Evolutionary conservation across 1,284 basidiomycete genomes (phyloP).

Genomic region (Ustilago esculenta): DNA sequence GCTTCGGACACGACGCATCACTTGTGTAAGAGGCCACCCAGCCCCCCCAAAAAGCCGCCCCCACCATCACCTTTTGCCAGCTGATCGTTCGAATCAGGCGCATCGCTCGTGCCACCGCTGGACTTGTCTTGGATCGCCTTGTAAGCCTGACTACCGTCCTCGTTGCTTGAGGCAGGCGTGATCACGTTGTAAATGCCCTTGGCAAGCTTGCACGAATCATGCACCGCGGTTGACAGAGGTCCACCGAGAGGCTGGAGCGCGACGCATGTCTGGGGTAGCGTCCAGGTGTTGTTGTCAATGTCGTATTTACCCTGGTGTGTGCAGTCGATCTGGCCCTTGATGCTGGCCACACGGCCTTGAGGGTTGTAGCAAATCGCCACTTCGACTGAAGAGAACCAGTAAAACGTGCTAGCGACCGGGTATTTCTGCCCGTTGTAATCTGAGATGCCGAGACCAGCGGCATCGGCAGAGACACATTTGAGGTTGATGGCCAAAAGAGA

Average conservation of each 20-base stretch:
- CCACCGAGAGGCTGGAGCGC: conserved; percentile 31
- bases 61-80: neutral
- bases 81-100: conserved; percentile 1
- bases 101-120: neutral
- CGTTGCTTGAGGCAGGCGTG: conserved; percentile 19
- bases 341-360: conserved; percentile 19
- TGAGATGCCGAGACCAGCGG: neutral
- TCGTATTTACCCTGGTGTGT: conserved; percentile 37
- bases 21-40: too few relatives aligned
- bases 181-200: conserved; percentile 33
- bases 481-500: neutral
- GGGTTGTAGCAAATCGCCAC: conserved; percentile 40
- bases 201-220: conserved; percentile 22
- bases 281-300: conserved; percentile 34
- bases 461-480: neutral
- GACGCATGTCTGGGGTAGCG: conserved; percentile 37
- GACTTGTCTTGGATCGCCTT: conserved; percentile 9
- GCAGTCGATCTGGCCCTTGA: conserved; percentile 31
- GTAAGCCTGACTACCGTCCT: conserved; percentile 17
- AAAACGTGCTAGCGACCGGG: conserved; percentile 23
- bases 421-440: conserved; percentile 1
- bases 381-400: conserved; percentile 47
- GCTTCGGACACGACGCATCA: too few relatives aligned
- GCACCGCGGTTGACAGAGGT: conserved; percentile 16
- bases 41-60: conserved; percentile 1